Percentiles rank a stretch among this genome's conserved stretches.
These are phyloP conservation scores for Lagenaria siceraria DNA, from an alignment of 306 rosid genomes.

Conservation along the genomic window DNA sequence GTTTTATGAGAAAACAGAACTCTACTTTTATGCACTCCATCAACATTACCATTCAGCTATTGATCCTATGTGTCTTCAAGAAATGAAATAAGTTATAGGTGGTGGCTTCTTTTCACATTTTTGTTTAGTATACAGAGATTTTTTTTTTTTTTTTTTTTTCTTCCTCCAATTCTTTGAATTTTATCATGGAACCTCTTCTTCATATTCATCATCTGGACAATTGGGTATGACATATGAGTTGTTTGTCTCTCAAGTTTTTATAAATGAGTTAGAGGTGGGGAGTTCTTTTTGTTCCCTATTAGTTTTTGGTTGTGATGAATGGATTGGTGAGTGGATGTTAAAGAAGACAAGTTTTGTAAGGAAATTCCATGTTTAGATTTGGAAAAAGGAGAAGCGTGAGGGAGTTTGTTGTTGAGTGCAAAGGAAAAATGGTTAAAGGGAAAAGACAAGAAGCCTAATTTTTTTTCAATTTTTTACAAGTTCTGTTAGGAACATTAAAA, in stretches of 20 bases:
- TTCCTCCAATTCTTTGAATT: no score
- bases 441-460: neutral
- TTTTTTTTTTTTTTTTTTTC: no score
- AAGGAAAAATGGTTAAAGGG: neutral
- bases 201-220: neutral
- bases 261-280: neutral
- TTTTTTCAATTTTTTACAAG: neutral
- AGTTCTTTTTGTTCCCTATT: no score
- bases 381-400: neutral
- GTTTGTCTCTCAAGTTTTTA: neutral
- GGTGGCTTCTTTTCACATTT: slow-evolving; percentile 20
- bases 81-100: slow-evolving; percentile 28
- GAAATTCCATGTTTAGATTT: neutral
- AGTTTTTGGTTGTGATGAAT: neutral
- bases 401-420: neutral
- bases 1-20: slow-evolving; percentile 34
- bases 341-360: neutral
- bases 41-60: neutral
- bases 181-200: neutral
- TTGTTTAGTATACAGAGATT: neutral
- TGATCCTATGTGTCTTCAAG: neutral
- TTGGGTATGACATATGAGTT: neutral
- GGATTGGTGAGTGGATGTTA: neutral
- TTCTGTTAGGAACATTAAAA: no score
- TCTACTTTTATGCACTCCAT: slow-evolving; percentile 13